These are phyloP conservation scores for Hypoxylon fuscum DNA, from an alignment of 495 filamentous ascomycete genomes.

Conservation along the genomic window DNA sequence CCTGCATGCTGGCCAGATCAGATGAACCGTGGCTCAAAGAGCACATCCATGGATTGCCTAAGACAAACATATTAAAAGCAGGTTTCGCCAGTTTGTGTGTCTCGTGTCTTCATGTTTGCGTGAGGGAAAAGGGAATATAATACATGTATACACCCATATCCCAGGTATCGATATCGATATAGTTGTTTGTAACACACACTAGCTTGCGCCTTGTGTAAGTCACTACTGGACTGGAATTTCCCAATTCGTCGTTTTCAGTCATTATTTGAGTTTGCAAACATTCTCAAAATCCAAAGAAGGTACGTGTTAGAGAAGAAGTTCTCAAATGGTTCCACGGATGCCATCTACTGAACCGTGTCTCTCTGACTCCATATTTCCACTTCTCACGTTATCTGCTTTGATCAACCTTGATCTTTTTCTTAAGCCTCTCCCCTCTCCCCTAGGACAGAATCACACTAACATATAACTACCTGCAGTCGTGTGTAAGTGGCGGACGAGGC, in stretches of 20 bases:
- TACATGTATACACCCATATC: not conserved
- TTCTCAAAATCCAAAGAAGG: constrained; percentile 31
- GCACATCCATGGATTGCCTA: not conserved
- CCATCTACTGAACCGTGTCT: constrained; percentile 2
- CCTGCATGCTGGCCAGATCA: constrained; percentile 40
- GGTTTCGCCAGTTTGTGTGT: constrained; percentile 15
- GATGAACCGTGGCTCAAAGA: constrained; percentile 35
- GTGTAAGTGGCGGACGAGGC: constrained; percentile 29
- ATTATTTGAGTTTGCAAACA: constrained; percentile 30
- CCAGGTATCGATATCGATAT: not conserved
- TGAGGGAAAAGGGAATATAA: not conserved
- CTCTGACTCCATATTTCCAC: constrained; percentile 16
- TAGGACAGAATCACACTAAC: constrained; percentile 27
- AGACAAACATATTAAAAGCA: constrained; percentile 36
- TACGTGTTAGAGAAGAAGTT: constrained; percentile 22
- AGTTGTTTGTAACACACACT: not conserved
- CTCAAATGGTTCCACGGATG: not conserved
- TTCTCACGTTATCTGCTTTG: constrained; percentile 10
- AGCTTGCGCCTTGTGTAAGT: constrained; percentile 17
- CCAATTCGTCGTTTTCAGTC: constrained; percentile 19
- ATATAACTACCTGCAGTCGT: constrained; percentile 29
- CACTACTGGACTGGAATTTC: constrained; percentile 16
- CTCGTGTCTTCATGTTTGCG: not conserved
- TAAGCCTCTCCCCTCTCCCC: not conserved
- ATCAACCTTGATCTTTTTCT: constrained; percentile 14